These are phyloP conservation scores for Cutaneotrichosporon sp. DNA, from an alignment of 1,284 basidiomycete genomes.

Conservation along the genomic window DNA sequence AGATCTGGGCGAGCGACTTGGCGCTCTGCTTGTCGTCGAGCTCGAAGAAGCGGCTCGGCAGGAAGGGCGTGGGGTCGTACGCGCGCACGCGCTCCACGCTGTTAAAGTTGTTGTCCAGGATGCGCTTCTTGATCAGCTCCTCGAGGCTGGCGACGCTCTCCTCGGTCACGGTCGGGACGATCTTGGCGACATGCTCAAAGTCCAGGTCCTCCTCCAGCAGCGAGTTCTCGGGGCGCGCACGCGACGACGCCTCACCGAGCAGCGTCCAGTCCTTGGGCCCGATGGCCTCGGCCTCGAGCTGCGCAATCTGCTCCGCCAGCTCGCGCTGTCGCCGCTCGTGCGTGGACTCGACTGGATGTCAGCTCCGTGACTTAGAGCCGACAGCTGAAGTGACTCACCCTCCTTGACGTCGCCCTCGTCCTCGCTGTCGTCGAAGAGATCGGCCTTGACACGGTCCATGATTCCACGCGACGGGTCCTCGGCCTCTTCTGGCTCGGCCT, in stretches of 20 bases:
- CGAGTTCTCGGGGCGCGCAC: constrained; percentile 84
- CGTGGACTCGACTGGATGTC: constrained; percentile 52
- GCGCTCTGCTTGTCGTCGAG: constrained; percentile 83
- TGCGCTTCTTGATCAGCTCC: constrained; percentile 87
- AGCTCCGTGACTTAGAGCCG: background rate
- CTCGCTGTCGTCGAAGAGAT: constrained; percentile 60
- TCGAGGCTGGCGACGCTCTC: constrained; percentile 81
- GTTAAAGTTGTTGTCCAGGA: constrained; percentile 82
- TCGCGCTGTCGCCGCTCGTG: constrained; percentile 58
- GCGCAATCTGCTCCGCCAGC: constrained; percentile 58
- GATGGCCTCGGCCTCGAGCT: constrained; percentile 60
- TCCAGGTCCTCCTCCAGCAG: constrained; percentile 93
- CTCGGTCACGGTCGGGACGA: constrained; percentile 86
- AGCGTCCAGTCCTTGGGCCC: constrained; percentile 82
- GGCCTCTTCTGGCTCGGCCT: constrained; percentile 30
- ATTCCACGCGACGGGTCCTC: constrained; percentile 46
- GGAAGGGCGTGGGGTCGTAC: constrained; percentile 79
- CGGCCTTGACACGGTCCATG: constrained; percentile 57
- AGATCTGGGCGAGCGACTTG: constrained; percentile 92
- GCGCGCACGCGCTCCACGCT: constrained; percentile 82
- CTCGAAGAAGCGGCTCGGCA: constrained; percentile 87
- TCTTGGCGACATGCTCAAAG: constrained; percentile 85
- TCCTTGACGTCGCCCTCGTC: constrained; percentile 50
- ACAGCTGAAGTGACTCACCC: constrained; percentile 30
- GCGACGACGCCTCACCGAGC: constrained; percentile 83